These are phyloP conservation scores for Pseudocercospora vitis DNA, from an alignment of 2,329 filamentous ascomycete species.

Conservation along the genomic window DNA sequence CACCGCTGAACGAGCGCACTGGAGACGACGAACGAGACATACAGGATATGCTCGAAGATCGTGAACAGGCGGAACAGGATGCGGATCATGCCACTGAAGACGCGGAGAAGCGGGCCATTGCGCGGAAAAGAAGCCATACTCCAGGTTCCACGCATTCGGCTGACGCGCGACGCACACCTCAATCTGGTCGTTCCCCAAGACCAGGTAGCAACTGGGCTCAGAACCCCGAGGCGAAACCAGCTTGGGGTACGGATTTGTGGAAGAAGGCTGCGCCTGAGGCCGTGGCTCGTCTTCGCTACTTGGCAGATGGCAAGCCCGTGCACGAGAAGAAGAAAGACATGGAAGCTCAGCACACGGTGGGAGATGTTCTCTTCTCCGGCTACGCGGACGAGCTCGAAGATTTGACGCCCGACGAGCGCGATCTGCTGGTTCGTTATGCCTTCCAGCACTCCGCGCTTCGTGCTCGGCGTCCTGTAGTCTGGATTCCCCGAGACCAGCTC, in stretches of 20 bases:
- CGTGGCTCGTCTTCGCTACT: constrained; percentile 26
- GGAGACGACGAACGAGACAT: constrained; percentile 32
- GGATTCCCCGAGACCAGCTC: constrained; percentile 88
- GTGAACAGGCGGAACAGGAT: constrained; percentile 29
- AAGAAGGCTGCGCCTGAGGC: constrained; percentile 26
- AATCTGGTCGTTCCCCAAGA: constrained; percentile 4
- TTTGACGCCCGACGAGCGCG: constrained; percentile 83
- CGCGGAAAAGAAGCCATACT: constrained; percentile 38
- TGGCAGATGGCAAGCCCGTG: constrained; percentile 26
- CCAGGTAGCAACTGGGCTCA: constrained; percentile 18
- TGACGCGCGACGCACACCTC: constrained; percentile 3
- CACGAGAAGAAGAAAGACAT: constrained; percentile 14
- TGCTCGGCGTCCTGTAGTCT: constrained; percentile 80
- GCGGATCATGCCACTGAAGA: constrained; percentile 35
- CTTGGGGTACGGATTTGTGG: constrained; percentile 22
- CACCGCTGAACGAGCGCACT: constrained; percentile 27
- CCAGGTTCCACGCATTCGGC: constrained; percentile 2
- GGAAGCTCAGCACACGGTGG: constrained; percentile 69
- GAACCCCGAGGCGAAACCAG: constrained; percentile 14
- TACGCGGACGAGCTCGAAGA: constrained; percentile 94
- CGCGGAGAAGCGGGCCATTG: constrained; percentile 31
- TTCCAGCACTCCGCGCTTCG: constrained; percentile 89
- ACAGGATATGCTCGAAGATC: constrained; percentile 31
- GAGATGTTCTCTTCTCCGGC: constrained; percentile 79
- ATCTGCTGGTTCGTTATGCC: constrained; percentile 78